A percentile compares a stretch with the other conserved stretches of the same genome.
Evolutionary conservation across 306 rosid genomes (phyloP).

Genomic region (Corylus avellana): DNA sequence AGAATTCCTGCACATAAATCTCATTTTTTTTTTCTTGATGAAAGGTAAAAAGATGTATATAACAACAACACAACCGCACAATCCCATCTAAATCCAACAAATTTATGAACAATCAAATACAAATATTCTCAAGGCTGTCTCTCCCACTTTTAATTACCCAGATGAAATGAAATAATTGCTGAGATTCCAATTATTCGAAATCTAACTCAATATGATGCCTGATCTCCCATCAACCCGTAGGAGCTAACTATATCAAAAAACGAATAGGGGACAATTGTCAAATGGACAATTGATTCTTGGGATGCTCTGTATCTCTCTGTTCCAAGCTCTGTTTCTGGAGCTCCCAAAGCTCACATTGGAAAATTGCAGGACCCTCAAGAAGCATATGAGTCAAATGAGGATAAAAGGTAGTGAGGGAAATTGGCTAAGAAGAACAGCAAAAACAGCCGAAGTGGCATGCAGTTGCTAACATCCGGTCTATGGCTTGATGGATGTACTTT

Average conservation of each 20-base stretch:
- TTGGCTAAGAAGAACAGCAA: slow-evolving; percentile 71
- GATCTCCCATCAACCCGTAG: too few species aligned
- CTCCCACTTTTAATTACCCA: too few species aligned
- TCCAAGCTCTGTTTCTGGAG: too few species aligned
- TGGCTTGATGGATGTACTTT: too few species aligned
- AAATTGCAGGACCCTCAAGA: slow-evolving; percentile 52
- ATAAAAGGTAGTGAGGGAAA: slow-evolving; percentile 55
- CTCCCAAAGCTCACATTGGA: background rate
- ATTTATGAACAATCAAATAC: background rate
- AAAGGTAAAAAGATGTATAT: background rate
- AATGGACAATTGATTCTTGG: too few species aligned
- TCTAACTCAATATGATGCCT: too few species aligned
- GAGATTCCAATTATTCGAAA: too few species aligned
- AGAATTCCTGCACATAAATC: slow-evolving; percentile 16
- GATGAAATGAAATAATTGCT: too few species aligned
- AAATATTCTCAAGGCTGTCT: too few species aligned
- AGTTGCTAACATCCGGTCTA: slow-evolving; percentile 59
- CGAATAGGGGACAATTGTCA: too few species aligned
- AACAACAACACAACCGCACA: background rate
- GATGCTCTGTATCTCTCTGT: too few species aligned
- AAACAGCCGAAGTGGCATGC: slow-evolving; percentile 75
- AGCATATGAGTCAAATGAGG: slow-evolving; percentile 52
- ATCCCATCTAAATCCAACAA: slow-evolving; percentile 19
- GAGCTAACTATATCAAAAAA: too few species aligned
- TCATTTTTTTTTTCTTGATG: background rate